Conservation (phyloP, 2,329 filamentous ascomycete species). For the Leptodontidium sp. region DNA sequence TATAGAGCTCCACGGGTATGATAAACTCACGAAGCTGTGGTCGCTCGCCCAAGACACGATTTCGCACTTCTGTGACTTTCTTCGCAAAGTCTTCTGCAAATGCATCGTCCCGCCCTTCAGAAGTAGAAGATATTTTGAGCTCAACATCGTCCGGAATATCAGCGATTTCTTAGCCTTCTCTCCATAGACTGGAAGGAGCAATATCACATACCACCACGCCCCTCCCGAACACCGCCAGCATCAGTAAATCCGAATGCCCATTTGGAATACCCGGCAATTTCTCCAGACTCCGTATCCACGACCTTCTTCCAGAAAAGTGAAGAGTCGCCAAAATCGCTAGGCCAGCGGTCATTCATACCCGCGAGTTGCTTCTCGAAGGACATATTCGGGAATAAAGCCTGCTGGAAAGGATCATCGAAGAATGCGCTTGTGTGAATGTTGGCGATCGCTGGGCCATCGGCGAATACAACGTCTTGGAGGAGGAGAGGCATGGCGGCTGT, state of each 20-base stretch:
- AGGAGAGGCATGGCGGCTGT: background rate
- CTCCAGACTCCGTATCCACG: background rate
- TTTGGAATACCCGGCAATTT: background rate
- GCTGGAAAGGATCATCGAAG: constrained; percentile 3
- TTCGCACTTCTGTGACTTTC: background rate
- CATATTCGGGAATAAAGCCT: background rate
- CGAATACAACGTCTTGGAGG: background rate
- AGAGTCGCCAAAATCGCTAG: background rate
- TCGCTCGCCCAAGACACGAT: background rate
- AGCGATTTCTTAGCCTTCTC: too few relatives aligned
- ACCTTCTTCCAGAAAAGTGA: background rate
- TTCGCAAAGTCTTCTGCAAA: background rate
- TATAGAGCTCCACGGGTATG: too few relatives aligned
- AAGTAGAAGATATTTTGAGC: background rate
- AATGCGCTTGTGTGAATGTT: background rate
- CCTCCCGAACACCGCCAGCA: background rate
- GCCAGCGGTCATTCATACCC: background rate
- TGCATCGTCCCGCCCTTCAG: background rate
- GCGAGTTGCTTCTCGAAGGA: background rate
- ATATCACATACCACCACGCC: background rate
- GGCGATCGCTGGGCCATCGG: background rate
- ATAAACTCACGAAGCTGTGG: background rate
- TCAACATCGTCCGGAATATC: background rate
- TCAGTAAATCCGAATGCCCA: background rate
- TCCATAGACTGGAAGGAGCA: too few relatives aligned